A percentile compares a stretch with the other conserved stretches of the same genome.
phyloP scores from a whole-genome alignment of 2,329 filamentous ascomycete genomes.

The Fusarium agapanthi region DNA sequence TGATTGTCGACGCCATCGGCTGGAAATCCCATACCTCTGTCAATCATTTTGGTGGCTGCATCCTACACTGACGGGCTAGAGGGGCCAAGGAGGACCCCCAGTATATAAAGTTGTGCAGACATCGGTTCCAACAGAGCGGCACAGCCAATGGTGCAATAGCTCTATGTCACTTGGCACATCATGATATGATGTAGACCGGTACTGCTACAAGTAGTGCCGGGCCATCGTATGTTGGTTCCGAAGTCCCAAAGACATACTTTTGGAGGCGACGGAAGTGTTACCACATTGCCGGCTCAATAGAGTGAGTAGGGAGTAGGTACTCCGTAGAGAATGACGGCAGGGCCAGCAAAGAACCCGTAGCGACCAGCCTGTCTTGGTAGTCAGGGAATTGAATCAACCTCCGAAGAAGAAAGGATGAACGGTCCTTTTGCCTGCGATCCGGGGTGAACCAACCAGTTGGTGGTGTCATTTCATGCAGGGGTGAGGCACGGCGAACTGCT shows the following conservation, averaged over 20 bases:
- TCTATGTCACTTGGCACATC: neutral
- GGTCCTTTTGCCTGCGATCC: neutral
- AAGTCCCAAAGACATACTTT: neutral
- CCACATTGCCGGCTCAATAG: neutral
- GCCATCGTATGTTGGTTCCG: neutral
- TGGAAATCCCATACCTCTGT: neutral
- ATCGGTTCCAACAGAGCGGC: neutral
- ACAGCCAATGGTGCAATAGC: neutral
- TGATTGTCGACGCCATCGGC: neutral
- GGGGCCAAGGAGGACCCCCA: no score
- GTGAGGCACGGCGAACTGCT: neutral
- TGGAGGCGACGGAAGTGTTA: no score
- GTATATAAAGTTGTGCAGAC: neutral
- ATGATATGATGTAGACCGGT: neutral
- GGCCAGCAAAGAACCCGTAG: neutral
- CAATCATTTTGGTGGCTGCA: neutral
- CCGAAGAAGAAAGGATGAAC: neutral
- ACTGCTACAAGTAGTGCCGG: neutral
- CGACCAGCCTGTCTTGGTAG: neutral
- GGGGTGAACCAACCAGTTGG: neutral
- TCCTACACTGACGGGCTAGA: neutral
- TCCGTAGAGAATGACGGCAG: no score
- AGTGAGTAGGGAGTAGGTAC: no score
- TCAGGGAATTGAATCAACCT: neutral
- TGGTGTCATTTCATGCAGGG: neutral